Conservation (phyloP, 352 stramenopile species). For the Globisporangium abappressorium region DNA sequence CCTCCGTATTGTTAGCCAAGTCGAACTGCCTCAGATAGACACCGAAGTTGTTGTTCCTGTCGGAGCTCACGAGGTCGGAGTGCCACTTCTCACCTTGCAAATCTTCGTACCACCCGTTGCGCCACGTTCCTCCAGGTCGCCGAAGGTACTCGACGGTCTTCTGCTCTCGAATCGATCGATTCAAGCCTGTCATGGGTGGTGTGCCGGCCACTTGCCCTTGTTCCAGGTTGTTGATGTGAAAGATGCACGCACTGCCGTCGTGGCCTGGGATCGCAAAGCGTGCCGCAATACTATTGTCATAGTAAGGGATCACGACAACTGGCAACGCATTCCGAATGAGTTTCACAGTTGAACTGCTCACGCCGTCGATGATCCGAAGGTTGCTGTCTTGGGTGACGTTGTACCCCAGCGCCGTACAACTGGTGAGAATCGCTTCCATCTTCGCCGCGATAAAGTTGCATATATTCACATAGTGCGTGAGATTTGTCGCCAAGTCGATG, state of each 20-base stretch:
- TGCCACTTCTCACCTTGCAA: slow-evolving; percentile 14
- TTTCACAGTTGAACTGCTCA: slow-evolving; percentile 13
- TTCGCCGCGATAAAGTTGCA: too few species aligned
- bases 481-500: not conserved
- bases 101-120: slow-evolving; percentile 44
- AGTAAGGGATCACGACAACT: slow-evolving; percentile 20
- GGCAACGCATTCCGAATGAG: slow-evolving; percentile 18
- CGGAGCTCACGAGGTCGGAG: slow-evolving; percentile 36
- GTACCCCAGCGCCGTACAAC: slow-evolving; percentile 17
- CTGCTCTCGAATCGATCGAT: slow-evolving; percentile 9
- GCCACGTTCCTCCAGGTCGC: slow-evolving; percentile 25
- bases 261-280: slow-evolving; percentile 14
- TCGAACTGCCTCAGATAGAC: slow-evolving; percentile 33
- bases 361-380: slow-evolving; percentile 17
- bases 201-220: too few species aligned
- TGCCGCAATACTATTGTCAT: slow-evolving; percentile 11
- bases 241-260: slow-evolving; percentile 26
- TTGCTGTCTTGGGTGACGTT: slow-evolving; percentile 20
- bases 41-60: slow-evolving; percentile 23
- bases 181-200: too few species aligned
- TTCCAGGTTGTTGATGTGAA: slow-evolving; percentile 18
- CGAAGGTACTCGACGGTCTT: slow-evolving; percentile 40
- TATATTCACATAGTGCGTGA: not conserved
- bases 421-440: too few species aligned
- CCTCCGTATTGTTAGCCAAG: slow-evolving; percentile 23